A percentile compares a stretch with the other conserved stretches of the same genome.
Conservation (phyloP, 805 yeast species). For the Candida dendrica region DNA sequence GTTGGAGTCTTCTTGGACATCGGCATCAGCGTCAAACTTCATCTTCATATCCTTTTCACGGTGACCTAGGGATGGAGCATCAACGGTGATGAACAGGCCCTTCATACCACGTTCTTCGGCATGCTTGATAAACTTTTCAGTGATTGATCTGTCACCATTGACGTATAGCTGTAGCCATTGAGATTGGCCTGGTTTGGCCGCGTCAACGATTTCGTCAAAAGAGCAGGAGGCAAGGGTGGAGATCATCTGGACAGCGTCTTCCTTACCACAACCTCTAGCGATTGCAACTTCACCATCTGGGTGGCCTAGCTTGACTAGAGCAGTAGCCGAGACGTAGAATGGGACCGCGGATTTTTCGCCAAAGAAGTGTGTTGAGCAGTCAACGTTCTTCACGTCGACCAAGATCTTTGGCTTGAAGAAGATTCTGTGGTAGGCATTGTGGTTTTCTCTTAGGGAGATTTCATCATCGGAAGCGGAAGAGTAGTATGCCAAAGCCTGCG, state of each 20-base stretch:
- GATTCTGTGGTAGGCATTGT: conserved; percentile 78
- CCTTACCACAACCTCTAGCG: conserved; percentile 73
- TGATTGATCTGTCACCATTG: conserved; percentile 63
- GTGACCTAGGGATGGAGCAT: conserved; percentile 87
- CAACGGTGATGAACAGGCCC: conserved; percentile 84
- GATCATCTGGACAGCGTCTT: conserved; percentile 78
- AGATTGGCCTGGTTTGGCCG: conserved; percentile 56
- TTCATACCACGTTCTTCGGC: conserved; percentile 71
- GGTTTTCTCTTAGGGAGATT: conserved; percentile 83
- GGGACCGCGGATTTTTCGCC: conserved; percentile 71
- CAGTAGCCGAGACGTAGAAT: conserved; percentile 87
- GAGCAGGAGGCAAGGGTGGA: conserved; percentile 89
- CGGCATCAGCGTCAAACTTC: conserved; percentile 44
- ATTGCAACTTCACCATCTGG: conserved; percentile 88
- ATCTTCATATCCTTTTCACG: conserved; percentile 82
- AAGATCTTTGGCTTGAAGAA: conserved; percentile 81
- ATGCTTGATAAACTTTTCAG: conserved; percentile 54
- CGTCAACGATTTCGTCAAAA: conserved; percentile 75
- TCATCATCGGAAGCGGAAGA: conserved; percentile 93
- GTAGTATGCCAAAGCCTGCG: conserved; percentile 88
- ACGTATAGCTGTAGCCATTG: conserved; percentile 91
- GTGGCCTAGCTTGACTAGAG: conserved; percentile 85
- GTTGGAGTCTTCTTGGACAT: conserved; percentile 37
- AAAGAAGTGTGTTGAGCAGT: conserved; percentile 62
- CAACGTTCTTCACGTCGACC: conserved; percentile 73